A percentile compares a stretch with the other conserved stretches of the same genome.
phyloP scores from a whole-genome alignment of 140 eudicot genomes.

The Oenanthe javanica region DNA sequence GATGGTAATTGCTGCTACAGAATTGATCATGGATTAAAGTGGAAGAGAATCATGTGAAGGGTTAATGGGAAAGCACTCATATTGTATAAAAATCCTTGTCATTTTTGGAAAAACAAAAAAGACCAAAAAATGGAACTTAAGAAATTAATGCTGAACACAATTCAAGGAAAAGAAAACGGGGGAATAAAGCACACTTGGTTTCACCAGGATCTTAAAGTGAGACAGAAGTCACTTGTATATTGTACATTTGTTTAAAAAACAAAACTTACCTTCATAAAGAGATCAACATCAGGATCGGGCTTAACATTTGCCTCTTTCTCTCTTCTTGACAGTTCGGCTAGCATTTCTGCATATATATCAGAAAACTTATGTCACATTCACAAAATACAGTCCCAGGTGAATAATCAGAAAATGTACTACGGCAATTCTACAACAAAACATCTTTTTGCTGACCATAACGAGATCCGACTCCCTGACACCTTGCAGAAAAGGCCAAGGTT shows the following conservation, averaged over 20 bases:
- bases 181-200: neutral
- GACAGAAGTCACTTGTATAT: neutral
- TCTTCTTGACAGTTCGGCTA: slow-evolving; percentile 51
- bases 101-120: neutral
- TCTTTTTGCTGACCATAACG: slow-evolving; percentile 42
- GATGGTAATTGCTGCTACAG: neutral
- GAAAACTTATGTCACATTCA: neutral
- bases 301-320: slow-evolving; percentile 49
- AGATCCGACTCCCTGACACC: slow-evolving; percentile 78
- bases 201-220: neutral
- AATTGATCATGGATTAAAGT: neutral
- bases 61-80: neutral
- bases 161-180: neutral
- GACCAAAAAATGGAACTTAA: neutral
- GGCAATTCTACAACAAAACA: neutral
- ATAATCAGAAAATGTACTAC: neutral
- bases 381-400: neutral
- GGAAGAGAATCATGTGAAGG: neutral
- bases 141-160: neutral
- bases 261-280: slow-evolving; percentile 40
- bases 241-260: neutral
- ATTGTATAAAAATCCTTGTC: neutral
- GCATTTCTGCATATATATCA: slow-evolving; percentile 33
- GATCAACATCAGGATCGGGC: slow-evolving; percentile 52
- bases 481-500: slow-evolving; percentile 67